These are phyloP conservation scores for Panicum miliaceum DNA, from an alignment of 176 grass and related monocot genomes.

Conservation along the genomic window DNA sequence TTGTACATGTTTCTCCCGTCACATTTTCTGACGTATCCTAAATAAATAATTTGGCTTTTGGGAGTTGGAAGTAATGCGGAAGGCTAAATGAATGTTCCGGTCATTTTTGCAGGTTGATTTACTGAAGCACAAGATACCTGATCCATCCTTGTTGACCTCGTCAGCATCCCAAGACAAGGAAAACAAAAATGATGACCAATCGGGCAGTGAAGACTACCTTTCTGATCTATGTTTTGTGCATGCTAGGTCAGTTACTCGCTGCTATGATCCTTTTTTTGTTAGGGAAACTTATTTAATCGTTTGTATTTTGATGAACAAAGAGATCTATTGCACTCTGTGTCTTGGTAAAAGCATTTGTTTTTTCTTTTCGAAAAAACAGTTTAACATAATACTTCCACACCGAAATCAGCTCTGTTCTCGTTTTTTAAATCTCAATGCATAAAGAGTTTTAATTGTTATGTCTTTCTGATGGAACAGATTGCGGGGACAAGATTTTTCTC, in stretches of 20 bases:
- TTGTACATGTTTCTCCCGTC: not conserved
- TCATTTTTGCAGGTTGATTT: constrained; percentile 76
- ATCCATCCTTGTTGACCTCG: constrained; percentile 72
- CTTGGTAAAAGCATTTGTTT: not conserved
- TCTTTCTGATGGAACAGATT: constrained; percentile 58
- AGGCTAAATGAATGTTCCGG: not conserved
- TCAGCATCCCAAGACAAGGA: constrained; percentile 74
- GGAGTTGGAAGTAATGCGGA: not conserved
- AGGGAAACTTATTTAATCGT: not conserved
- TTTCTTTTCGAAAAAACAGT: not conserved
- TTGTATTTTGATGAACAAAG: not conserved
- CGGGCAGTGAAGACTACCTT: constrained; percentile 63
- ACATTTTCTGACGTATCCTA: not conserved
- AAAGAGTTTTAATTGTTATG: not conserved
- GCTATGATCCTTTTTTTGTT: not conserved
- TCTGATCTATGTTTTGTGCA: constrained; percentile 88
- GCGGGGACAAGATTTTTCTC: constrained; percentile 63
- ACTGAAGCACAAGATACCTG: constrained; percentile 88
- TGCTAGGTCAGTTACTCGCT: constrained; percentile 60
- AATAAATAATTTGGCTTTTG: not conserved
- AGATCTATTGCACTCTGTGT: not conserved
- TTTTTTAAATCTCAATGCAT: not conserved
- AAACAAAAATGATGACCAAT: constrained; percentile 63
- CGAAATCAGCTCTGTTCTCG: not conserved
- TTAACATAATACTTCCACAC: not conserved